Evolutionary conservation across 139 green algal species (phyloP), one percentile per base, ranked within the genome.

Genomic region (Pseudopediastrum boryanum): DNA sequence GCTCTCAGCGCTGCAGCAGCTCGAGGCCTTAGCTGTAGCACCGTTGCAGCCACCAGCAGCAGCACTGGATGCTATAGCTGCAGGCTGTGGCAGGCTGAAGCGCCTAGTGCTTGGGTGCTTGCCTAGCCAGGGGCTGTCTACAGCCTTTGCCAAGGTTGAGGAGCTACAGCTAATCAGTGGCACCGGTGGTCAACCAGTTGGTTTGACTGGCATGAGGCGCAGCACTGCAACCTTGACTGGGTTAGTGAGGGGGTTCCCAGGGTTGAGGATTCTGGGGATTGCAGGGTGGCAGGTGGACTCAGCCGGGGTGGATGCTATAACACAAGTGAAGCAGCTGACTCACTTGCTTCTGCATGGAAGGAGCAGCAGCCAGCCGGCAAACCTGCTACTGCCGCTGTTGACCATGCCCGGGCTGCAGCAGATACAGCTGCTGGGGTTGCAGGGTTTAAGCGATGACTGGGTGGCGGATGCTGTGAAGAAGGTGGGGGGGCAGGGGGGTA

Each of bases 361-460:
- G 39, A 4, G 42, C n/a, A n/a, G 66, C 41, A 38, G n/a, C n/a
- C n/a, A 70, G 36, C 39, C 36, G 10, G 71, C 56, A 6, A 54
- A 70, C 39, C 56, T 78, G 42, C 54, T 70, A 56, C 54, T 78
- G 71, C 71, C 62, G 33, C 74, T 81, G 44, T 48, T 72, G 62
- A 36, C 31, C 13, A 8, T 74, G 61, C 61, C 61, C 5, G 44
- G 35, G 2, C 46, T 81, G 62, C 21, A 54, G 33, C 62, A 66
- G 29, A 36, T 81, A 35, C 44, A 56, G 61, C 62, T 81, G 31
- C 35, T 74, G 27, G 58, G 50, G 31, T 16, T 58, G 2, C 19
- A 12, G 1, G 74, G 70, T 25, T 33, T 74, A 35, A 38, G 31
- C 46, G 74, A 74, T 31, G 74, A 74, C 10, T 81, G 74, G 62